phyloP scores from a whole-genome alignment of 805 yeast genomes.

The Metschnikowia chrysomelidarum region DNA sequence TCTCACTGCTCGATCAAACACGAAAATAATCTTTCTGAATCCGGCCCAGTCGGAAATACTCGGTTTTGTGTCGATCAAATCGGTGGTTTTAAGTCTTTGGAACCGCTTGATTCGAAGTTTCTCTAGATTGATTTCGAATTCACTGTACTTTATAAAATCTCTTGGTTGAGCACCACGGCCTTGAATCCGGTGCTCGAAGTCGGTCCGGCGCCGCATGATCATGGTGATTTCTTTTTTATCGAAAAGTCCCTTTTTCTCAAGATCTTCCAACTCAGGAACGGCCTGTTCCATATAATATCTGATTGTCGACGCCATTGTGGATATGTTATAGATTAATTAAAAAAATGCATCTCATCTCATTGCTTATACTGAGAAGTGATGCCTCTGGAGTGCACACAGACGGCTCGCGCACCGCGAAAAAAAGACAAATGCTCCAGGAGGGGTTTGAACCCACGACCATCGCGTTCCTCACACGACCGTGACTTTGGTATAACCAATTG shows the following conservation, averaged over 20 bases:
- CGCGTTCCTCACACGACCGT: slow-evolving; percentile 55
- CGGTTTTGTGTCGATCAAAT: slow-evolving; percentile 56
- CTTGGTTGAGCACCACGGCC: slow-evolving; percentile 78
- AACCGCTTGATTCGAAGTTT: slow-evolving; percentile 71
- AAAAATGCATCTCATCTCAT: too few relatives aligned
- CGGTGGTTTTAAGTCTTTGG: slow-evolving; percentile 54
- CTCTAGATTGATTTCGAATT: slow-evolving; percentile 78
- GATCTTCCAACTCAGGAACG: slow-evolving; percentile 90
- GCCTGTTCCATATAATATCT: slow-evolving; percentile 62
- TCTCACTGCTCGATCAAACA: slow-evolving; percentile 78
- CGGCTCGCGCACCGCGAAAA: slow-evolving; percentile 19
- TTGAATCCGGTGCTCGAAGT: slow-evolving; percentile 85
- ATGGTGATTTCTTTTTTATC: slow-evolving; percentile 75
- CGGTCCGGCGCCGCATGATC: slow-evolving; percentile 91
- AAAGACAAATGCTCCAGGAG: slow-evolving; percentile 47
- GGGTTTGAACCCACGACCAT: slow-evolving; percentile 54
- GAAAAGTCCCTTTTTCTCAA: slow-evolving; percentile 77
- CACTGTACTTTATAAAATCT: slow-evolving; percentile 77
- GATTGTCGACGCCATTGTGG: slow-evolving; percentile 41
- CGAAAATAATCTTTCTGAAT: slow-evolving; percentile 71
- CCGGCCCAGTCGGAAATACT: slow-evolving; percentile 87
- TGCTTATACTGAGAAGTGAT: neutral
- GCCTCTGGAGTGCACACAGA: neutral
- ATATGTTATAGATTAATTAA: too few relatives aligned
- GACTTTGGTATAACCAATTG: slow-evolving; percentile 45